Evolutionary conservation across 2,329 filamentous ascomycete species (phyloP).

Genomic region (Fusarium sp.): DNA sequence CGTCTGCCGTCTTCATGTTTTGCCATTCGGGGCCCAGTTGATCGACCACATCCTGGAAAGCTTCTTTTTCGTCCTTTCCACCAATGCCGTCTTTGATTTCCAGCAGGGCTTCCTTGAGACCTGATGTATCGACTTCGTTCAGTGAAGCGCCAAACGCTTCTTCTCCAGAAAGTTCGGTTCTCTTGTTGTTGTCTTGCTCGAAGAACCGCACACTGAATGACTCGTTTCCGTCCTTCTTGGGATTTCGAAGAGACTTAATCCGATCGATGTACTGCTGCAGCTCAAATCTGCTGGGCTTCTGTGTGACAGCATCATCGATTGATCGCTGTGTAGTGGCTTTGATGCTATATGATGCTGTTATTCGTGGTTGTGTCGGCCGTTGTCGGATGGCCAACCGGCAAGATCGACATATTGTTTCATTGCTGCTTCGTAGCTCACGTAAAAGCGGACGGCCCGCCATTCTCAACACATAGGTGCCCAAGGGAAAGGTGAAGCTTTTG

Average conservation of each 20-base stretch:
- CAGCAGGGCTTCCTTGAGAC: constrained; percentile 48
- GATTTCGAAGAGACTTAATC: constrained; percentile 37
- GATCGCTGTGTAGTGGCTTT: constrained; percentile 29
- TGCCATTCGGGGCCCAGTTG: constrained; percentile 45
- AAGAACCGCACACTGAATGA: constrained; percentile 55
- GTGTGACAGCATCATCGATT: constrained; percentile 22
- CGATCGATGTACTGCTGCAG: constrained; percentile 41
- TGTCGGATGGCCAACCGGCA: constrained; percentile 46
- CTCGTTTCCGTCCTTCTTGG: constrained; percentile 18
- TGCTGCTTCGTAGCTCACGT: constrained; percentile 47
- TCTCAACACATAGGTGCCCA: constrained; percentile 21
- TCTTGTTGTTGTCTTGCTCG: constrained; percentile 52
- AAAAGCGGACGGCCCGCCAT: constrained; percentile 50
- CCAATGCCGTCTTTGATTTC: constrained; percentile 51
- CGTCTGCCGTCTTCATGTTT: constrained; percentile 44
- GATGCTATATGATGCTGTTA: constrained; percentile 46
- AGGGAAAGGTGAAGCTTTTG: constrained; percentile 2
- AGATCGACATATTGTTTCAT: constrained; percentile 49
- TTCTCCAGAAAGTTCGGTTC: constrained; percentile 50
- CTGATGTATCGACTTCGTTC: constrained; percentile 46
- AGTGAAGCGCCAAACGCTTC: constrained; percentile 53
- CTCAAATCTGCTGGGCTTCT: constrained; percentile 41
- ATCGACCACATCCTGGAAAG: constrained; percentile 48
- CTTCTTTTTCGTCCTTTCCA: constrained; percentile 45
- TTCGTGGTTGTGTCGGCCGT: constrained; percentile 38